Base-by-base conservation (phyloP, 1,284 basidiomycete species). In the Coniophora puteana region DNA sequence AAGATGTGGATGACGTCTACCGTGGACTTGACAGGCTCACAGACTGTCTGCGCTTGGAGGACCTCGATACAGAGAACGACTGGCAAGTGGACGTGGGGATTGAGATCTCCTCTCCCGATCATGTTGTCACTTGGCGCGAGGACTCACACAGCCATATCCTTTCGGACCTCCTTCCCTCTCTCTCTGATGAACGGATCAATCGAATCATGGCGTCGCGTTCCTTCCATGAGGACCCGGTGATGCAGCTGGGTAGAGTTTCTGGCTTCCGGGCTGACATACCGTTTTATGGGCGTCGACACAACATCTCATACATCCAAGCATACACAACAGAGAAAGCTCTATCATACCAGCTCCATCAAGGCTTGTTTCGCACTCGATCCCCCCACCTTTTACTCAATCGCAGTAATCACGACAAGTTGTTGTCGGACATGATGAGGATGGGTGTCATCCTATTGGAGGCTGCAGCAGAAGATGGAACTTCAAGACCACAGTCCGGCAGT, bases 241-340 rank as follows among this genome's bases (percentile, higher is more conserved):
- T 33, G 31, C 31, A 33, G 12, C 10, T 33, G 13, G 21, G 21
- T 20, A 20, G 21, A 16, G 13, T 33, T 17, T 12, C 31, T 12
- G 31, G 31, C 17, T 33, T 33, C 16, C 31, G 16, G 17, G 17
- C 12, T 33, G 17, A 17, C 11, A 12, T 20, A 6, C 12, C 12
- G 3, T 17, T 16, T 20, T n/a, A 12, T 11, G 31, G 31, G 11
- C 17, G 13, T 12, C 17, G 11, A 12, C 6, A 44, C 1, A 3
- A 4, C 5, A 32, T 46, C 5, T 2, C 14, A 4, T 52, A 51
- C 5, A 8, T 53, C 3, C 48, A 52, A 3, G 48, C 43, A 0
- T 53, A 53, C 3, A 52, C 45, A 2, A 52, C 43, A 0, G 37
- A 52, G 11, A 52, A 52, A 13, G 3, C 35, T 0, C 8, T 52